These are phyloP conservation scores for Fraxinus sp. DNA, from an alignment of 305 asterid species.

Conservation along the genomic window DNA sequence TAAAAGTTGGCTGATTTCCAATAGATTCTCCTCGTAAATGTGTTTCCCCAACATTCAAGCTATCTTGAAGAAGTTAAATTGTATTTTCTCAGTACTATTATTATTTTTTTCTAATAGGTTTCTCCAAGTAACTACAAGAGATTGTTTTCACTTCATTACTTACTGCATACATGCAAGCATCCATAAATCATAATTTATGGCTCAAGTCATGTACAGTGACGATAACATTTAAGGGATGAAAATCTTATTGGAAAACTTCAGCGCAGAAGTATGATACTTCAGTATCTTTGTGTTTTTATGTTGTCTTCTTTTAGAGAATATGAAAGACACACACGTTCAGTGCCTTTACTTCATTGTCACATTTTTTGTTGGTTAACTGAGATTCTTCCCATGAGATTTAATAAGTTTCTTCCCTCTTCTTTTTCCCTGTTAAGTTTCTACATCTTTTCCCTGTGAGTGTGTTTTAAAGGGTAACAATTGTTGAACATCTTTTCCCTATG, in stretches of 20 bases:
- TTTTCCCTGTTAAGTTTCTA: background rate
- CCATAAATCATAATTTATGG: background rate
- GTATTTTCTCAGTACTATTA: background rate
- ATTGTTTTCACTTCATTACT: background rate
- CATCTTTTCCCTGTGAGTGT: conserved; percentile 6
- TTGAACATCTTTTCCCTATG: background rate
- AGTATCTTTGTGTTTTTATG: background rate
- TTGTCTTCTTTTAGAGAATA: conserved; percentile 6
- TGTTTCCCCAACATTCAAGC: background rate
- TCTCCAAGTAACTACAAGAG: background rate
- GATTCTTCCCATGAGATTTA: background rate
- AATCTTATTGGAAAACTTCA: background rate
- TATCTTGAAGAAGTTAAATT: background rate
- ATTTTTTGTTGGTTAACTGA: conserved; percentile 8
- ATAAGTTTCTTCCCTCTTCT: background rate
- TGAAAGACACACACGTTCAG: background rate
- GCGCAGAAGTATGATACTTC: background rate
- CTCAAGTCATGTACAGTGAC: background rate
- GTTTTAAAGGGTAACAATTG: background rate
- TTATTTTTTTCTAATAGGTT: background rate
- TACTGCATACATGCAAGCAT: background rate
- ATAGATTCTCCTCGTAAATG: background rate
- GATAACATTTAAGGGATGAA: background rate
- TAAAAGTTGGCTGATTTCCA: background rate
- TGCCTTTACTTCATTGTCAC: conserved; percentile 1